A percentile compares a stretch with the other conserved stretches of the same genome.
These are phyloP conservation scores for Zymoseptoria pseudotritici DNA, from an alignment of 2,329 filamentous ascomycete species.

Conservation along the genomic window DNA sequence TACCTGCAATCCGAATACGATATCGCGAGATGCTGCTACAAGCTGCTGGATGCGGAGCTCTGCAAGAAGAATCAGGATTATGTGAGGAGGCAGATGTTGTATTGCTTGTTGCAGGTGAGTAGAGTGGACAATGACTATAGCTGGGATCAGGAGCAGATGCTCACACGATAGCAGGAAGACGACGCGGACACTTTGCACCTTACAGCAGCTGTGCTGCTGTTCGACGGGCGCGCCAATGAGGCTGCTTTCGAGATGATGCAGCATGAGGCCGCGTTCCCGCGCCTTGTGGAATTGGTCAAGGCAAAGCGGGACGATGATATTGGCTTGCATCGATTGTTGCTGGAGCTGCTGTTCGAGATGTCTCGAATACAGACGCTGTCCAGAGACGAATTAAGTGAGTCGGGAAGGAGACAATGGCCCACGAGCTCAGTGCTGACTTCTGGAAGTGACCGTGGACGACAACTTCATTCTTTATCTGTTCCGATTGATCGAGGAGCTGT, in stretches of 20 bases:
- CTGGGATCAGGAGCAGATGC: not conserved
- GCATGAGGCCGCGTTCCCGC: constrained; percentile 71
- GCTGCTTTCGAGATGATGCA: constrained; percentile 80
- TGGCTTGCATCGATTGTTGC: constrained; percentile 67
- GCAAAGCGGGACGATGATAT: constrained; percentile 55
- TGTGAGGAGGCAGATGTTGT: constrained; percentile 85
- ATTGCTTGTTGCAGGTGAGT: constrained; percentile 66
- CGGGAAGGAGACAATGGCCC: not conserved
- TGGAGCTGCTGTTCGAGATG: constrained; percentile 95
- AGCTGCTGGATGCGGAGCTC: constrained; percentile 66
- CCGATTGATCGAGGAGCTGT: constrained; percentile 77
- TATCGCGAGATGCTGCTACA: constrained; percentile 70
- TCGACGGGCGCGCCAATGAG: constrained; percentile 76
- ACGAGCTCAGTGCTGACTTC: not conserved
- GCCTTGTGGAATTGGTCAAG: constrained; percentile 75
- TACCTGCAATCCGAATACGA: constrained; percentile 72
- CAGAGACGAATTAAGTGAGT: constrained; percentile 63
- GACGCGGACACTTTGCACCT: constrained; percentile 71
- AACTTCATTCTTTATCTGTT: constrained; percentile 78
- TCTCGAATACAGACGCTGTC: constrained; percentile 79
- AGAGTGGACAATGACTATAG: not conserved
- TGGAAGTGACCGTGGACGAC: constrained; percentile 56
- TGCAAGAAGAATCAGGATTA: constrained; percentile 74
- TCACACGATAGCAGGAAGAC: constrained; percentile 59
- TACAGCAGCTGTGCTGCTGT: constrained; percentile 74